Evolutionary conservation across 164 flowering plant species (phyloP), one percentile per base, ranked within the genome.

Genomic region (Magnolia sinica): DNA sequence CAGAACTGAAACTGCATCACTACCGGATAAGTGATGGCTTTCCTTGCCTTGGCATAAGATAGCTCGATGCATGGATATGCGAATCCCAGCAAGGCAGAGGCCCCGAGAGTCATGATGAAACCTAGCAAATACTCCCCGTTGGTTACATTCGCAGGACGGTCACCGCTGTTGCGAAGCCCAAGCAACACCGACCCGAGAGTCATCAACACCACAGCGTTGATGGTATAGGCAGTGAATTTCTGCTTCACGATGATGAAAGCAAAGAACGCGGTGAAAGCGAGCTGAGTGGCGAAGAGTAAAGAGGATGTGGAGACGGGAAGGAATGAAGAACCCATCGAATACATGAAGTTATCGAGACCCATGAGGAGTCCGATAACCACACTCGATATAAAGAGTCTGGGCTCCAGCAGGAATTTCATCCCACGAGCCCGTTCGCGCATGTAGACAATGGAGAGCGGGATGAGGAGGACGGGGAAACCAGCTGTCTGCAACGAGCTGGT

Each of bases 221-320:
- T 64, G 0, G 87, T 76, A n/a, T 78, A 84, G 3, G 79, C 55
- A 1, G 80, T 84, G 70, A 82, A 84, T 49, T 73, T 76, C 51
- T 84, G 83, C 69, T 29, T 79, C 11, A 79, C 86, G 7, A 81
- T 51, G 4, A 81, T 0, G 9, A 81, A 31, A 13, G 84, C 80
- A 55, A 84, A 84, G 11, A 79, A 14, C 4, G 86, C 82, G 13
- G 84, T 81, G 79, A 84, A 84, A 8, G 81, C 82, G 3, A 84
- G 74, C 37, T 79, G 84, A 19, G 86, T 77, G 27, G 84, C 70
- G 50, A 72, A 29, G 31, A 84, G 76, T 0, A 84, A 72, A 1
- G 82, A 71, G 11, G 82, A 79, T 16, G 77, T 79, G 7, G 86
- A 84, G 16, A 78, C 76, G 7, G 84, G 81, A 16, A 84, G 82